These are phyloP conservation scores for Striga hermonthica DNA, from an alignment of 305 asterid genomes.

Conservation along the genomic window DNA sequence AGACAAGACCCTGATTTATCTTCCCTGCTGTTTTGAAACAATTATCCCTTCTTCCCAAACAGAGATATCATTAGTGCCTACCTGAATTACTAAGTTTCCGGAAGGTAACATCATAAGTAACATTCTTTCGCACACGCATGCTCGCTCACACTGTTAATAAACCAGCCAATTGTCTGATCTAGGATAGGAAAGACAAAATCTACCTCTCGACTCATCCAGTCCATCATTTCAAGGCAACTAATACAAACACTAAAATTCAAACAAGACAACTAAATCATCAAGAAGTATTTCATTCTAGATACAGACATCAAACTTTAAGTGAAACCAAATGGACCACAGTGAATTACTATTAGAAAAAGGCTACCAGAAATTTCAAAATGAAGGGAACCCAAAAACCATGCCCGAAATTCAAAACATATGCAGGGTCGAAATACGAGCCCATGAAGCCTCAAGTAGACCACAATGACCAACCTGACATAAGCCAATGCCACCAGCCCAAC, in stretches of 20 bases:
- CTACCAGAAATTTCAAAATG: not conserved
- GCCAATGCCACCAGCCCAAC: too few species aligned
- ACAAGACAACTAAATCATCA: constrained; percentile 22
- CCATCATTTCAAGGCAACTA: constrained; percentile 8
- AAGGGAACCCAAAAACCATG: constrained; percentile 2
- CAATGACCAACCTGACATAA: too few species aligned
- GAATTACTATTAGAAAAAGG: not conserved
- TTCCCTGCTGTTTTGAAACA: too few species aligned
- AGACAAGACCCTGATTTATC: too few species aligned
- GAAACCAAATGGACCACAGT: not conserved
- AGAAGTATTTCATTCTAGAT: constrained; percentile 5
- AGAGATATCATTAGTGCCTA: too few species aligned
- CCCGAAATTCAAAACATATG: constrained; percentile 1
- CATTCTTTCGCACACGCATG: too few species aligned
- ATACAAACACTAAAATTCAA: constrained; percentile 21
- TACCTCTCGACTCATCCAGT: not conserved
- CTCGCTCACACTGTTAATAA: too few species aligned
- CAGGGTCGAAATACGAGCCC: too few species aligned
- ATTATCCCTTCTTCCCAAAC: too few species aligned
- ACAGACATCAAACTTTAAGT: constrained; percentile 16
- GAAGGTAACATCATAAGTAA: too few species aligned
- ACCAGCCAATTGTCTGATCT: not conserved
- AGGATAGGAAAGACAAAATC: constrained; percentile 6
- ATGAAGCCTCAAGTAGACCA: too few species aligned
- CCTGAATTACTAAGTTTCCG: too few species aligned